A percentile compares a stretch with the other conserved stretches of the same genome.
Evolutionary conservation across 169 alveolate genomes (phyloP).

Genomic region (Perkinsus chesapeaki): DNA sequence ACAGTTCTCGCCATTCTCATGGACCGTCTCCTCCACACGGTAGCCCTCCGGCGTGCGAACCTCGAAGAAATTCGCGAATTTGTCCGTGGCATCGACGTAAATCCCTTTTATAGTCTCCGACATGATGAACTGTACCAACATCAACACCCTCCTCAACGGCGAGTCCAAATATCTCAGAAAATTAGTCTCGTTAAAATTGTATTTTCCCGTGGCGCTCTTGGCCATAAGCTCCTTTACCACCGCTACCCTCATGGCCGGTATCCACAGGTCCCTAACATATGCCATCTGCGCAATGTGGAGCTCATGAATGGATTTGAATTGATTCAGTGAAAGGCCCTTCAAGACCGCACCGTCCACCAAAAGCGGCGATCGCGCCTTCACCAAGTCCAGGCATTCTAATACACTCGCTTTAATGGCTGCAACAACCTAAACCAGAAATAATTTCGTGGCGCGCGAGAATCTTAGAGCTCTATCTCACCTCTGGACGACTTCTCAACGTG

Average conservation of each 20-base stretch:
- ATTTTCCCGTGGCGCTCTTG: background rate
- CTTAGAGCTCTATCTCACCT: background rate
- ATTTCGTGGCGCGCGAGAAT: background rate
- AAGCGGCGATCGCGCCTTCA: background rate
- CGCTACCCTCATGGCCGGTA: background rate
- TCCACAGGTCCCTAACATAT: background rate
- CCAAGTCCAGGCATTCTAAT: background rate
- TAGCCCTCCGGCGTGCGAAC: background rate
- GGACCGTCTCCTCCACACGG: background rate
- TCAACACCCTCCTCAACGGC: background rate
- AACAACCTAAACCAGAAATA: background rate
- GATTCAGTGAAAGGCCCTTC: background rate
- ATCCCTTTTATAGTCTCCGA: background rate
- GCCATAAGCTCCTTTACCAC: background rate
- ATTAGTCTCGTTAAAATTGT: background rate
- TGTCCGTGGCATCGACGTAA: background rate
- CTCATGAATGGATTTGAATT: background rate
- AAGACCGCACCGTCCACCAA: background rate
- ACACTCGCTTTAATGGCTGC: background rate
- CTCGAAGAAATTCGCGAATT: background rate
- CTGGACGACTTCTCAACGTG: background rate
- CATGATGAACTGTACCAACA: background rate
- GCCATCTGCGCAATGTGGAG: background rate
- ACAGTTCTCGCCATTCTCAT: background rate
- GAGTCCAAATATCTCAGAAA: background rate